These are phyloP conservation scores for Sordaria brevicollis DNA, from an alignment of 495 filamentous ascomycete species.

Conservation along the genomic window DNA sequence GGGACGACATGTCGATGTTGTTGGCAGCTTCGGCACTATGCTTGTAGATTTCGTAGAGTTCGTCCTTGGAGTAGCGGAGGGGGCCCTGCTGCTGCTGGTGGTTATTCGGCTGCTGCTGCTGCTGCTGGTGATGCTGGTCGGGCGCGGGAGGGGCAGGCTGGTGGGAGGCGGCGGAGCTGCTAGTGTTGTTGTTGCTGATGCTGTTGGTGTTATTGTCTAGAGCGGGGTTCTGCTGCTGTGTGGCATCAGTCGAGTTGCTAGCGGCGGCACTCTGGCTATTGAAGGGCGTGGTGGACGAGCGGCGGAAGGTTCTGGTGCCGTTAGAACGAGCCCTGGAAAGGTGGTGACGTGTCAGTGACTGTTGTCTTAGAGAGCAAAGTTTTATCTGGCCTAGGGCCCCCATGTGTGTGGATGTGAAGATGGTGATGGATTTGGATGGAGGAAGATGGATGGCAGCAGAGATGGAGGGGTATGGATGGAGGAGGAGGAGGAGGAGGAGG, in stretches of 20 bases:
- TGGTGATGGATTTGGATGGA: background rate
- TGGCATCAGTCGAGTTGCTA: slow-evolving; percentile 7
- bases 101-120: slow-evolving; percentile 7
- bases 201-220: slow-evolving; percentile 3
- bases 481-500: background rate
- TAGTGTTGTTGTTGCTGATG: background rate
- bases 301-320: slow-evolving; percentile 80
- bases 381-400: no score
- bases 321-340: slow-evolving; percentile 44
- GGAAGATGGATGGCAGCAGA: no score
- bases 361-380: no score
- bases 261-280: slow-evolving; percentile 19
- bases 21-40: slow-evolving; percentile 45
- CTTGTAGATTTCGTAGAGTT: slow-evolving; percentile 67
- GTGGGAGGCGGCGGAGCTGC: background rate
- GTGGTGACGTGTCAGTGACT: background rate
- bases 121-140: slow-evolving; percentile 26
- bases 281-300: slow-evolving; percentile 53
- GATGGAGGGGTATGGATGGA: no score
- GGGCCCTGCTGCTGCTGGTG: slow-evolving; percentile 17
- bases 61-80: slow-evolving; percentile 64
- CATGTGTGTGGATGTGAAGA: background rate
- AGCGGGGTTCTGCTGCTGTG: slow-evolving; percentile 9
- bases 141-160: slow-evolving; percentile 21
- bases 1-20: slow-evolving; percentile 50